Percentiles rank a stretch among this genome's conserved stretches.
These are phyloP conservation scores for Calonectria hongkongensis DNA, from an alignment of 2,329 filamentous ascomycete species.

Conservation along the genomic window DNA sequence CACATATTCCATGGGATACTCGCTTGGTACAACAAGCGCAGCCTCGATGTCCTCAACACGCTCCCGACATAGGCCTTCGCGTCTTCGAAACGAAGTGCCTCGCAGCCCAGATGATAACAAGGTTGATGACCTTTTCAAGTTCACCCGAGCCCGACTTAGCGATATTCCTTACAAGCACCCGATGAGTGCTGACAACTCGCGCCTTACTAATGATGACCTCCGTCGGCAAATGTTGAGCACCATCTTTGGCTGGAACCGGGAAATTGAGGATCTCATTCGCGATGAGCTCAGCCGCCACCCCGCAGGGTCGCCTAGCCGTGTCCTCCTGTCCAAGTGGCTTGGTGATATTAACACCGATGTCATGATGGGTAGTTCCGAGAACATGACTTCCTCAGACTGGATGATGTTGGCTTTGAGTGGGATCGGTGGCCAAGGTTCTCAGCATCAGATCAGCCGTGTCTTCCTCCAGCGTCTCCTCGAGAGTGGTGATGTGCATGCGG, in stretches of 20 bases:
- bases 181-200: slow-evolving; percentile 72
- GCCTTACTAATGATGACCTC: slow-evolving; percentile 85
- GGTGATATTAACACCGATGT: slow-evolving; percentile 89
- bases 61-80: slow-evolving; percentile 75
- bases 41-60: slow-evolving; percentile 70
- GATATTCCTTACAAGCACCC: slow-evolving; percentile 89
- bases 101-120: slow-evolving; percentile 84
- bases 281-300: slow-evolving; percentile 89
- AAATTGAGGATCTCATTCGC: slow-evolving; percentile 85
- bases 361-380: slow-evolving; percentile 86
- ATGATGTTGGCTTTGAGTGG: slow-evolving; percentile 95
- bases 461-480: slow-evolving; percentile 94
- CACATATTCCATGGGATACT: slow-evolving; percentile 71
- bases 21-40: slow-evolving; percentile 60
- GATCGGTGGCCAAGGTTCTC: slow-evolving; percentile 84
- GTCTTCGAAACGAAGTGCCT: slow-evolving; percentile 86
- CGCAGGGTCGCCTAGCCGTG: slow-evolving; percentile 83
- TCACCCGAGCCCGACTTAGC: slow-evolving; percentile 85
- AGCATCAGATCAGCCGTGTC: slow-evolving; percentile 92
- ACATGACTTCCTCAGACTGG: slow-evolving; percentile 97
- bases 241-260: slow-evolving; percentile 95
- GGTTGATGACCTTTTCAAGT: slow-evolving; percentile 89
- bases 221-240: slow-evolving; percentile 93
- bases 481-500: slow-evolving; percentile 92
- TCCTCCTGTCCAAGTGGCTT: slow-evolving; percentile 94